phyloP scores from a whole-genome alignment of 108 stramenopile species.

The Chaetoceros muelleri region DNA sequence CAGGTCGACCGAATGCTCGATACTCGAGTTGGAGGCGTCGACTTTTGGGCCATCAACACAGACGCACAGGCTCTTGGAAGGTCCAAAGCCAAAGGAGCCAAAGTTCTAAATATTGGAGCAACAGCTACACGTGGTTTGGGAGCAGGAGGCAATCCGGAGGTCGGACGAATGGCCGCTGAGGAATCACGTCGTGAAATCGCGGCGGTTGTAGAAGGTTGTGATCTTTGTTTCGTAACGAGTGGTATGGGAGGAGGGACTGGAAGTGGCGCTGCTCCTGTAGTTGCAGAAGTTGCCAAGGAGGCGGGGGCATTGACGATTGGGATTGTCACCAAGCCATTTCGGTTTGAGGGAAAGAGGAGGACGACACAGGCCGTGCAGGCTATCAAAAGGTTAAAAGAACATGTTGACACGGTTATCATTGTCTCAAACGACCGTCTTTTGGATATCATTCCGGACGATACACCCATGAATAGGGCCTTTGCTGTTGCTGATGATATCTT shows the following conservation, averaged over 20 bases:
- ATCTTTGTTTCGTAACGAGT: conserved; percentile 65
- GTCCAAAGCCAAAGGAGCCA: conserved; percentile 17
- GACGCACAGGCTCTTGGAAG: conserved; percentile 55
- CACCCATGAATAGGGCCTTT: conserved; percentile 57
- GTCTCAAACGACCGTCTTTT: conserved; percentile 71
- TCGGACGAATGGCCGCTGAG: conserved; percentile 48
- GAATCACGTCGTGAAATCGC: conserved; percentile 38
- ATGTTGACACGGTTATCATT: conserved; percentile 73
- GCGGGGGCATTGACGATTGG: conserved; percentile 53
- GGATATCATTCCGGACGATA: conserved; percentile 58
- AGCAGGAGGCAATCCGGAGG: conserved; percentile 58
- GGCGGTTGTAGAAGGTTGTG: conserved; percentile 35
- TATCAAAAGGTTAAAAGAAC: conserved; percentile 27
- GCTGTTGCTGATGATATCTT: conserved; percentile 70
- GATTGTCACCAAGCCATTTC: conserved; percentile 77
- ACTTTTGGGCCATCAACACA: conserved; percentile 71
- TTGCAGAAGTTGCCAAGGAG: conserved; percentile 65
- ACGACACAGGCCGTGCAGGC: conserved; percentile 47
- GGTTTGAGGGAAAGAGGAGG: conserved; percentile 57
- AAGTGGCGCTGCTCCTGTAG: conserved; percentile 61
- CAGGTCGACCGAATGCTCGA: conserved; percentile 61
- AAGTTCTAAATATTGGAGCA: conserved; percentile 43
- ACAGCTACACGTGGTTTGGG: conserved; percentile 63
- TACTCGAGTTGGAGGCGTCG: conserved; percentile 37
- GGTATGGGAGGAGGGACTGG: conserved; percentile 82